phyloP scores from a whole-genome alignment of 2,329 filamentous ascomycete species.

The Zasmidium cellare region DNA sequence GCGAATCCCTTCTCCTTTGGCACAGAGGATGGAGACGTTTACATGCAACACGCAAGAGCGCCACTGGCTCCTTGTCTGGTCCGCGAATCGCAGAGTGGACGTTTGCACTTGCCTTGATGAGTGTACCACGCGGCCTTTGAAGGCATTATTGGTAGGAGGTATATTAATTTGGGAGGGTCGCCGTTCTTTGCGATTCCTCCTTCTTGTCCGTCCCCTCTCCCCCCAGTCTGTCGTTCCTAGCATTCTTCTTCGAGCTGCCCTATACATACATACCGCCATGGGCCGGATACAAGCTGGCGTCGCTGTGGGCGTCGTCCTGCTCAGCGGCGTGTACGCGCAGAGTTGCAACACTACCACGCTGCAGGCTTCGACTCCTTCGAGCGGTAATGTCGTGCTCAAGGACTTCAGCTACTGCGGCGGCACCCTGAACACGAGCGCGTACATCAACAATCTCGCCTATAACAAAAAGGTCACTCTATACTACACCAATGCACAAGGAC shows the following conservation, averaged over 20 bases:
- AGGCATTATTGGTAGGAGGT: not conserved
- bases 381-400: constrained; percentile 27
- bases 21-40: not conserved
- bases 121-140: not conserved
- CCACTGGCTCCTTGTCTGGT: too few relatives aligned
- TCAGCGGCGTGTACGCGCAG: constrained; percentile 17
- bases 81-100: not conserved
- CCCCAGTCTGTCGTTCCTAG: not conserved
- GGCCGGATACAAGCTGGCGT: not conserved
- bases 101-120: not conserved
- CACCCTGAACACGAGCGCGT: constrained; percentile 25
- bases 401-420: constrained; percentile 35
- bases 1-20: not conserved
- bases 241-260: not conserved
- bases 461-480: constrained; percentile 34
- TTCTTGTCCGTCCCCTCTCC: not conserved
- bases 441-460: constrained; percentile 33
- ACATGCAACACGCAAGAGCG: not conserved
- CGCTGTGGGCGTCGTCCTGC: constrained; percentile 5
- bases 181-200: not conserved
- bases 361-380: constrained; percentile 16
- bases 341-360: constrained; percentile 25
- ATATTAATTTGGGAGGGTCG: not conserved
- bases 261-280: constrained; percentile 1
- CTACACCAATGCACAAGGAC: constrained; percentile 31